Evolutionary conservation across 345 rosid genomes (phyloP).

Genomic region (Lepidium aucheri): DNA sequence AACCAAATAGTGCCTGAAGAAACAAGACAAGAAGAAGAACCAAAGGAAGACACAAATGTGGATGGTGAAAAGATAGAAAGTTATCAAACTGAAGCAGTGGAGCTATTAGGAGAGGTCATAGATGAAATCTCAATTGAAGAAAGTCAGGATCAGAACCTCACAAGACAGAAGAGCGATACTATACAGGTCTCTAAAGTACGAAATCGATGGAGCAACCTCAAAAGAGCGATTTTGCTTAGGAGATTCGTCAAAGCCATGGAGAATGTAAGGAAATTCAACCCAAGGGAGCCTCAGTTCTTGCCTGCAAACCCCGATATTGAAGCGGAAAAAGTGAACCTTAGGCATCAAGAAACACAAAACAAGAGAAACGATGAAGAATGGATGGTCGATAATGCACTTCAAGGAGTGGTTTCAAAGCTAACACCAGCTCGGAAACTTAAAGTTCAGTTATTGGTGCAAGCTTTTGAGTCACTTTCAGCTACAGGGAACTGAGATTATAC

Average conservation of each 20-base stretch:
- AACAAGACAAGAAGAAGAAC: conserved; percentile 25
- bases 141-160: conserved; percentile 28
- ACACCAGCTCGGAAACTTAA: conserved; percentile 76
- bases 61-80: conserved; percentile 30
- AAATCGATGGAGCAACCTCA: conserved; percentile 75
- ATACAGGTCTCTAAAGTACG: conserved; percentile 24
- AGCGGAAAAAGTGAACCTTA: conserved; percentile 58
- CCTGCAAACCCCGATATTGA: conserved; percentile 34
- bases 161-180: conserved; percentile 15
- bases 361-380: conserved; percentile 70
- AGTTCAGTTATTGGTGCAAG: conserved; percentile 76
- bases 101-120: conserved; percentile 77
- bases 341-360: conserved; percentile 53
- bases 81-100: conserved; percentile 60
- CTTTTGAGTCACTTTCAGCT: conserved; percentile 75
- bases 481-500: conserved; percentile 24
- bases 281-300: conserved; percentile 38
- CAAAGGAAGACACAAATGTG: conserved; percentile 11
- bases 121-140: conserved; percentile 69
- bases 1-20: conserved; percentile 23
- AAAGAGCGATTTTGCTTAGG: conserved; percentile 52
- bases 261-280: conserved; percentile 51
- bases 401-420: conserved; percentile 63
- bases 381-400: conserved; percentile 87
- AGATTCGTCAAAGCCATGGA: conserved; percentile 79